Evolutionary conservation across 148 eudicot genomes (phyloP), one percentile per base, ranked within the genome.

Genomic region (Camellia sinensis): DNA sequence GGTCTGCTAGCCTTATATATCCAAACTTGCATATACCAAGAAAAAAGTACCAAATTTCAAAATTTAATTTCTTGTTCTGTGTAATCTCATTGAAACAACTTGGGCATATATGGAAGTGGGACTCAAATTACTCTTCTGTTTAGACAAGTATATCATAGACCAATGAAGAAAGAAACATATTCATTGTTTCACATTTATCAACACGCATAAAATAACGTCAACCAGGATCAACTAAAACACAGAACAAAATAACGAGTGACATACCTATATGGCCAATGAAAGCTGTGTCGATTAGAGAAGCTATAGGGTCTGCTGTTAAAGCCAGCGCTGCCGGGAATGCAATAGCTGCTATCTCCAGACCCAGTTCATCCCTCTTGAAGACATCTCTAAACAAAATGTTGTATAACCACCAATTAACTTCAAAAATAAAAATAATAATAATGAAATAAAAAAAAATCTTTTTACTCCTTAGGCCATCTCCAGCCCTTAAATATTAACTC

Each of bases 291-390:
- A 90, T 81, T 13, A 90, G 84, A 63, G 93, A 90, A 43, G 93
- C 93, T 74, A 90, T 79, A 10, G 93, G 93, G 77, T 90, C 93
- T 21, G 93, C 93, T 19, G 88, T 82, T 60, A 90, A 85, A 41
- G 89, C 93, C 78, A 90, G 50, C 18, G 93, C 89, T 19, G 93
- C 93, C 12, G 93, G 91, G 19, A 90, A 22, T 44, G 93, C 93
- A 79, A 90, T 90, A 15, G 56, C 56, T 63, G 84, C 79, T 70
- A 90, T 88, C 69, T 90, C 93, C 72, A 37, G 15, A 7, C 89
- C 88, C 29, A 90, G 87, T 22, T 82, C 90, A 81, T 90, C 91
- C 81, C 70, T 84, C 75, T 81, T 90, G 73, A 90, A 84, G 45
- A 86, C 86, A 71, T 48, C 14, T 45, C 82, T 80, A 19, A 22